A percentile compares a stretch with the other conserved stretches of the same genome.
phyloP scores from a whole-genome alignment of 768 basidiomycete genomes.

The Phylloporus arenicola region DNA sequence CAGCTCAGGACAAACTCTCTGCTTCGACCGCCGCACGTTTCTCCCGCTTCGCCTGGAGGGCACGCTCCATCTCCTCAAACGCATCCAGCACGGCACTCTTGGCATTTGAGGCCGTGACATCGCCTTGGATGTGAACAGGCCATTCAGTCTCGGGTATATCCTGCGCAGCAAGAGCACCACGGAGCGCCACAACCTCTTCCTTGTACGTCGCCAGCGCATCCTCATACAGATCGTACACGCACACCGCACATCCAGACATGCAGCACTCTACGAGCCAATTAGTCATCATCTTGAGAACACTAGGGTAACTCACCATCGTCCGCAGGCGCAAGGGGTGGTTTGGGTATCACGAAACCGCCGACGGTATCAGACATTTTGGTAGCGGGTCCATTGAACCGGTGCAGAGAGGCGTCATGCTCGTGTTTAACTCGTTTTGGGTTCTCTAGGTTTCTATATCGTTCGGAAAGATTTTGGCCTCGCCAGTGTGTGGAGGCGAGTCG shows the following conservation, averaged over 20 bases:
- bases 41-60: conserved; percentile 44
- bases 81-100: conserved; percentile 46
- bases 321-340: conserved; percentile 55
- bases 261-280: conserved; percentile 65
- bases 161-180: conserved; percentile 42
- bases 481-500: conserved; percentile 8
- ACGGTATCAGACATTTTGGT: conserved; percentile 11
- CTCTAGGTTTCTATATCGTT: conserved; percentile 52
- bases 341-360: conserved; percentile 43
- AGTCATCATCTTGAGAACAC: not conserved
- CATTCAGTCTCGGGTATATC: conserved; percentile 56
- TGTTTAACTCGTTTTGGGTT: conserved; percentile 44
- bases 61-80: conserved; percentile 68
- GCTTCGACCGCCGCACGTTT: conserved; percentile 26
- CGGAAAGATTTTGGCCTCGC: conserved; percentile 58
- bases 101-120: conserved; percentile 7
- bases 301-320: conserved; percentile 50
- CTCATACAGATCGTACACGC: conserved; percentile 80
- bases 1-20: conserved; percentile 36
- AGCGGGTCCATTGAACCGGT: not conserved
- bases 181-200: conserved; percentile 45
- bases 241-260: conserved; percentile 90
- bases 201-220: conserved; percentile 64
- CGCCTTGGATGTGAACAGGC: conserved; percentile 50
- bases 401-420: conserved; percentile 14